Evolutionary conservation across 75 land plant genomes (phyloP).

Genomic region (Pinus taeda): DNA sequence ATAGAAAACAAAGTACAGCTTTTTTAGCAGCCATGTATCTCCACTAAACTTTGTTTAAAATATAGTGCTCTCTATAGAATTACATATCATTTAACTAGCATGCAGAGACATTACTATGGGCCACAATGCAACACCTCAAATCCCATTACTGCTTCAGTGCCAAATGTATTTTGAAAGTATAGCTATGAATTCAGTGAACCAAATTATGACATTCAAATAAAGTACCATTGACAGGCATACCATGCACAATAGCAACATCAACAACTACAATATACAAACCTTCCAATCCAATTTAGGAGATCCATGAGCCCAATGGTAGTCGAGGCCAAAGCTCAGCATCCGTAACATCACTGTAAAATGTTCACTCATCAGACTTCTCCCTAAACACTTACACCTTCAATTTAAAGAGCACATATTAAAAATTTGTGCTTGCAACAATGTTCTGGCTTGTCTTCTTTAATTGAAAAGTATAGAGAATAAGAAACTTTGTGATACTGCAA

Average conservation of each 20-base stretch:
- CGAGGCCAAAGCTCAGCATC: constrained; percentile 94
- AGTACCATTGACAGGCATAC: not conserved
- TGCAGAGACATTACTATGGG: not conserved
- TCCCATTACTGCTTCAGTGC: not conserved
- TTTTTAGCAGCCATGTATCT: not conserved
- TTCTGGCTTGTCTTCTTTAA: not conserved
- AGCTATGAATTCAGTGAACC: not conserved
- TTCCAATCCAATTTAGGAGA: constrained; percentile 56
- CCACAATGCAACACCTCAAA: not conserved
- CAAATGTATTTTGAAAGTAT: not conserved
- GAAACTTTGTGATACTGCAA: not conserved
- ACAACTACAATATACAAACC: constrained; percentile 35
- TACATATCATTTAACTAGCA: not conserved
- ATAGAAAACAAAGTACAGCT: not conserved
- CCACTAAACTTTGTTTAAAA: not conserved
- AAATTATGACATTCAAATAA: not conserved
- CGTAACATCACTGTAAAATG: constrained; percentile 71
- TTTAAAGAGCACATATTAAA: not conserved
- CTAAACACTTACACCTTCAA: not conserved
- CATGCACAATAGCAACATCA: not conserved
- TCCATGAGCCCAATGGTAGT: constrained; percentile 77
- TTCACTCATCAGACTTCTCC: not conserved
- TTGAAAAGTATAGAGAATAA: not conserved
- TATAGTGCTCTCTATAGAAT: not conserved
- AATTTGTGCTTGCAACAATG: not conserved